These are phyloP conservation scores for Phytophthora macrochlamydospora DNA, from an alignment of 352 stramenopile genomes.

Conservation along the genomic window DNA sequence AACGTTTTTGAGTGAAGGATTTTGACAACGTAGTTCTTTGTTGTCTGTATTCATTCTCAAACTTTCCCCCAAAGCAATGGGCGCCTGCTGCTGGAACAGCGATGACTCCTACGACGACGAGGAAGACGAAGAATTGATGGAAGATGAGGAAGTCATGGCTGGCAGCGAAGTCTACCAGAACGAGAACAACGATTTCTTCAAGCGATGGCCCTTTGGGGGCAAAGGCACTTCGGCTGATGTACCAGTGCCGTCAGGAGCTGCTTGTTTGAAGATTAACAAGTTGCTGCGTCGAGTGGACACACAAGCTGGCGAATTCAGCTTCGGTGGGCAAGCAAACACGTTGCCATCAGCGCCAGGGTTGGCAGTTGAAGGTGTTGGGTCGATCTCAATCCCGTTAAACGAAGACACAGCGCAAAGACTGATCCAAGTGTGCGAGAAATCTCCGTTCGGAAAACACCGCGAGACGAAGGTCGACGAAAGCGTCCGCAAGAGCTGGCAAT, in stretches of 20 bases:
- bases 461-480: constrained; percentile 25
- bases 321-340: background rate
- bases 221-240: background rate
- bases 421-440: constrained; percentile 30
- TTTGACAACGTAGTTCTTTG: too few relatives aligned
- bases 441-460: constrained; percentile 17
- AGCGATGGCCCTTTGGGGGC: background rate
- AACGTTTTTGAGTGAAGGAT: background rate
- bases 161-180: background rate
- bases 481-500: constrained; percentile 24
- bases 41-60: too few relatives aligned
- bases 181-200: background rate
- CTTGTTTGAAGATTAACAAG: constrained; percentile 8
- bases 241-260: background rate
- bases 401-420: constrained; percentile 10
- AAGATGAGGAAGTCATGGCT: background rate
- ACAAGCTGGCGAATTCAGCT: constrained; percentile 2
- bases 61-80: too few relatives aligned
- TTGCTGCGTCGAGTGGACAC: background rate
- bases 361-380: constrained; percentile 12
- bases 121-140: background rate
- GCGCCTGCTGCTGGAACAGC: background rate
- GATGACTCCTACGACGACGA: background rate
- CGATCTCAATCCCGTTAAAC: constrained; percentile 12
- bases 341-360: constrained; percentile 14